Percentiles rank a stretch among this genome's conserved stretches.
Conservation (phyloP, 129 eudicot species). For the Helichrysum umbraculigerum region DNA sequence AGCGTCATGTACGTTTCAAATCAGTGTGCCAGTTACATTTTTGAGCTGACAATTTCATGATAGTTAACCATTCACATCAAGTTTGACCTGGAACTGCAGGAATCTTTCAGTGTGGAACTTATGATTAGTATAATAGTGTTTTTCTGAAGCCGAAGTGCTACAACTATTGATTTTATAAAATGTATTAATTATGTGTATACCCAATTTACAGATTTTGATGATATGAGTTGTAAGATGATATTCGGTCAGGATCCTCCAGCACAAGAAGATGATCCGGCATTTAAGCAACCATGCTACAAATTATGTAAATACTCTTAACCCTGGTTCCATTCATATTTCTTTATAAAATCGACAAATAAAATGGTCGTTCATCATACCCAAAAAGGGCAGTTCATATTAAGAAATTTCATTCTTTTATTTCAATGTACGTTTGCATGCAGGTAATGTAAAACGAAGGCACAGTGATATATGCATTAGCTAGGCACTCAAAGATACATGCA, state of each 20-base stretch:
- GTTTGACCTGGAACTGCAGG: not conserved
- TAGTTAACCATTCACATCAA: conserved; percentile 4
- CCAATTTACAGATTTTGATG: conserved; percentile 49
- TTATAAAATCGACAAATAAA: no score
- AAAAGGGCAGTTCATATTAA: no score
- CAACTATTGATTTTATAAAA: not conserved
- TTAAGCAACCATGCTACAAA: conserved; percentile 79
- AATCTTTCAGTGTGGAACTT: not conserved
- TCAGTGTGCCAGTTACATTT: conserved; percentile 32
- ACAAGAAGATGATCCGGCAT: conserved; percentile 65
- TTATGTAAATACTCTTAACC: conserved; percentile 45
- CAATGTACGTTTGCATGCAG: not conserved
- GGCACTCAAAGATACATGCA: no score
- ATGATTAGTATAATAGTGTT: not conserved
- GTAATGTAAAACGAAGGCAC: not conserved
- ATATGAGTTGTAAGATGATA: conserved; percentile 51
- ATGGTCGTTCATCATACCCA: no score
- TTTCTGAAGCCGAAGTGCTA: not conserved
- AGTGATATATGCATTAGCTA: not conserved
- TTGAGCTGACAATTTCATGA: conserved; percentile 11
- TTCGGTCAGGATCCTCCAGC: conserved; percentile 81
- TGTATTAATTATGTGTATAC: not conserved
- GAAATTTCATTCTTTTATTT: not conserved
- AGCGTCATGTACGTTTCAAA: conserved; percentile 32
- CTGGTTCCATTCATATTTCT: not conserved